Evolutionary conservation across 1,139 yeast species (phyloP).

Genomic region (Kurtzmaniella quercitrusa): DNA sequence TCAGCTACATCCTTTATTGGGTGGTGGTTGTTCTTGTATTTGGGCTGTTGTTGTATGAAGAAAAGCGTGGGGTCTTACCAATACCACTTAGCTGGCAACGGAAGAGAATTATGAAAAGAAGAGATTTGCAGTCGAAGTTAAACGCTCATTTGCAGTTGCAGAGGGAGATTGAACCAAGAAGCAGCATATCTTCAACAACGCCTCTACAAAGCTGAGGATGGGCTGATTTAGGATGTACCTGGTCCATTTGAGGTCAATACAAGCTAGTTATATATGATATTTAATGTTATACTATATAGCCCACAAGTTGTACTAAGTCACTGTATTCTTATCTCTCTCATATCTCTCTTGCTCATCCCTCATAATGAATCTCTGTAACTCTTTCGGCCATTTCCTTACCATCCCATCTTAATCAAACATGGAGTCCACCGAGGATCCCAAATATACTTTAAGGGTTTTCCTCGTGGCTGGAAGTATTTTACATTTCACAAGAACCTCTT

Average conservation of each 20-base stretch:
- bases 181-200: slow-evolving; percentile 1
- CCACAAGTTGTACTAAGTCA: no score
- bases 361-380: no score
- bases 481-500: slow-evolving; percentile 54
- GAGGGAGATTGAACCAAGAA: not conserved
- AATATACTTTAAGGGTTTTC: slow-evolving; percentile 53
- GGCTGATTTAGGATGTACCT: no score
- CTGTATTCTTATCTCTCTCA: not conserved
- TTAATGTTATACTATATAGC: not conserved
- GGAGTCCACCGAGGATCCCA: slow-evolving; percentile 62
- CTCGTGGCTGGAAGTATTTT: slow-evolving; percentile 66
- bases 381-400: not conserved
- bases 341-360: no score
- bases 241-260: no score
- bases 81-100: slow-evolving; percentile 21
- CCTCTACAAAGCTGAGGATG: slow-evolving; percentile 1
- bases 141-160: not conserved
- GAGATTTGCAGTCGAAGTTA: not conserved
- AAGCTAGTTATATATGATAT: no score
- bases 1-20: slow-evolving; percentile 38
- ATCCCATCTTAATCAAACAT: slow-evolving; percentile 31
- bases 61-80: slow-evolving; percentile 29
- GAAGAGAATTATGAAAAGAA: slow-evolving; percentile 17
- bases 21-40: slow-evolving; percentile 21
- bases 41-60: slow-evolving; percentile 26